Base-by-base conservation (phyloP, 2,329 filamentous ascomycete species). In the Cladosporium sp. region DNA sequence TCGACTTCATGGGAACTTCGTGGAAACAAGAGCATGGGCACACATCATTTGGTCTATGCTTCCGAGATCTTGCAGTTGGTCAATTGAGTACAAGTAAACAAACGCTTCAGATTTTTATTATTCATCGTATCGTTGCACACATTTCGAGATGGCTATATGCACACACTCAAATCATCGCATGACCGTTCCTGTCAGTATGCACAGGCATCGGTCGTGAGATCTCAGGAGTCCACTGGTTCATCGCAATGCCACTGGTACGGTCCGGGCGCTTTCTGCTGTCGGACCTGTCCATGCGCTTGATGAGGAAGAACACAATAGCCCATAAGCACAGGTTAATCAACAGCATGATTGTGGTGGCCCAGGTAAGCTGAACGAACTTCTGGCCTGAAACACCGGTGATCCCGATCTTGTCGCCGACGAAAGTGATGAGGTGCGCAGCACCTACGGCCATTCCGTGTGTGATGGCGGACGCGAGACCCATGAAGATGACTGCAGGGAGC, bases 391-490 rank as follows among this genome's bases (percentile, higher is more conserved):
- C 74, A 43, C 82, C 84, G 25, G 78, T 74, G 10, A 88, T 74
- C 0, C 84, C 82, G 21, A 85, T 78, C 1, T 77, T 74, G 13
- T 80, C 75, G 4, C 84, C 84, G 57, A 85, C 78, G 43, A 83
- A 76, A 67, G 86, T 87, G 68, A 89, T 80, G 0, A 84, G 72
- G 21, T 82, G 72, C 0, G 80, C 76, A 2, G 82, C 84, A 72
- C 86, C 86, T 62, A 83, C 79, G 4, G 83, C 81, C 8, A 88
- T 76, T 18, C 90, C 89, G 0, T 86, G 90, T n/a, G 88, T 86
- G 26, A 93, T 89, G 71, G 91, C 91, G 18, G 90, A 93, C 58
- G 89, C 88, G 62, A 89, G 88, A 7, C 90, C 90, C 72, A 90
- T 83, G 26, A 88, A 78, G 6, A 85, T 58, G 66, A 87, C 84